A percentile compares a stretch with the other conserved stretches of the same genome.
phyloP scores from a whole-genome alignment of 2,329 filamentous ascomycete genomes.

The Verticillium tricorpus region DNA sequence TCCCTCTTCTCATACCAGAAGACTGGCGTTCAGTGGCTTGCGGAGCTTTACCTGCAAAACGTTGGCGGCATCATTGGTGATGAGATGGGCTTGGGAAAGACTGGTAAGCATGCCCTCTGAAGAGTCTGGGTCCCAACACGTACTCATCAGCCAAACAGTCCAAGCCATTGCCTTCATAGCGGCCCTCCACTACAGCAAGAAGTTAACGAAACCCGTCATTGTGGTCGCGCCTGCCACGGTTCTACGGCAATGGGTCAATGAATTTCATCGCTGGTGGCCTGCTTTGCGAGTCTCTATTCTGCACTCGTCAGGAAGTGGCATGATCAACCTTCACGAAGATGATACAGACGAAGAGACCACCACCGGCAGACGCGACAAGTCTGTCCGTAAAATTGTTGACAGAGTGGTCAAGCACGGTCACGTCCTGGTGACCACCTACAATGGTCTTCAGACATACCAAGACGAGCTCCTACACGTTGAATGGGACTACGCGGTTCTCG shows the following conservation, averaged over 20 bases:
- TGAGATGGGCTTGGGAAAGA: conserved; percentile 99
- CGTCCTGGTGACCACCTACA: conserved; percentile 92
- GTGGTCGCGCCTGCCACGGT: conserved; percentile 93
- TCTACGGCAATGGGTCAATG: conserved; percentile 95
- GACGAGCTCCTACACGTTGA: conserved; percentile 75
- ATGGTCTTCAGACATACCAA: conserved; percentile 88
- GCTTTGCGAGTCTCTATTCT: conserved; percentile 92
- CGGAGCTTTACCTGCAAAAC: conserved; percentile 82
- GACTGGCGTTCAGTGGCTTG: conserved; percentile 93
- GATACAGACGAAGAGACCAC: conserved; percentile 42
- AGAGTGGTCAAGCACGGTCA: conserved; percentile 81
- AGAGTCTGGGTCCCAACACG: neutral
- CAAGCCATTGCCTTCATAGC: conserved; percentile 74
- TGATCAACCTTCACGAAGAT: conserved; percentile 74
- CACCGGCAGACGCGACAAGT: conserved; percentile 25
- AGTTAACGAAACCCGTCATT: conserved; percentile 78
- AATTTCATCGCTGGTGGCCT: conserved; percentile 99
- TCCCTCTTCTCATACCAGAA: conserved; percentile 96
- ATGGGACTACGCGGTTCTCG: conserved; percentile 91
- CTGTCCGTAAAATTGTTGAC: conserved; percentile 73
- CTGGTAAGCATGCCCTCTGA: conserved; percentile 29
- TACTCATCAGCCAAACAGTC: conserved; percentile 26
- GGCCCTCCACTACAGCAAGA: conserved; percentile 86
- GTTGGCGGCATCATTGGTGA: conserved; percentile 95
- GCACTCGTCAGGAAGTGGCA: conserved; percentile 92